Evolutionary conservation across 441 rosid genomes (phyloP).

Genomic region (Pelargonium citronellum): DNA sequence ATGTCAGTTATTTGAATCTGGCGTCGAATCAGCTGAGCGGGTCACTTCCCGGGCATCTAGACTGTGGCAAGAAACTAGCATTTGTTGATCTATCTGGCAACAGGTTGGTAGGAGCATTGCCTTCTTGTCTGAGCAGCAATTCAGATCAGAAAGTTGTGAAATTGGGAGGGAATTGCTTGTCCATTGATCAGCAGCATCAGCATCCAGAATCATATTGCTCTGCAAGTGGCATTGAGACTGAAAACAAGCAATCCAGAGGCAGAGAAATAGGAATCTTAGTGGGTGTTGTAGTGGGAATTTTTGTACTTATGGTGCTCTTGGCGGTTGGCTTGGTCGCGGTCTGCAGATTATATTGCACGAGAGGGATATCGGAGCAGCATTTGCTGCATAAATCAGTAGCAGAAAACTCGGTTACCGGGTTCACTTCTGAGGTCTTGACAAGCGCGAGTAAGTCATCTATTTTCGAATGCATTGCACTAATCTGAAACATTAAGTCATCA

Average conservation of each 20-base stretch:
- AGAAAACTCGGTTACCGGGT: conserved; percentile 35
- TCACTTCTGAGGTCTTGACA: conserved; percentile 48
- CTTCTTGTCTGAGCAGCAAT: conserved; percentile 42
- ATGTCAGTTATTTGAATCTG: conserved; percentile 50
- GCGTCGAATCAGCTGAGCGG: conserved; percentile 52
- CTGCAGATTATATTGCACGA: conserved; percentile 34
- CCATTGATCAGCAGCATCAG: conserved; percentile 38
- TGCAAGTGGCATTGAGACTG: conserved; percentile 17
- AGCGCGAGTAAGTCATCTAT: conserved; percentile 47
- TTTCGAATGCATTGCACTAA: not conserved
- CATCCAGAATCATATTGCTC: conserved; percentile 48
- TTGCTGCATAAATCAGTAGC: conserved; percentile 42
- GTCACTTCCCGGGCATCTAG: conserved; percentile 37
- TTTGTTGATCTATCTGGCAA: conserved; percentile 59
- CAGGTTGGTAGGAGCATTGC: conserved; percentile 51
- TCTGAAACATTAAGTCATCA: not conserved
- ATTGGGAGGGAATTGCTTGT: conserved; percentile 57
- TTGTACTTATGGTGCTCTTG: conserved; percentile 34
- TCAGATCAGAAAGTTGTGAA: conserved; percentile 28
- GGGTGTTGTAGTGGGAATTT: conserved; percentile 36
- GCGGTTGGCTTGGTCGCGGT: conserved; percentile 34
- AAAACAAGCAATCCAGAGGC: conserved; percentile 30
- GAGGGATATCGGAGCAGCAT: conserved; percentile 46
- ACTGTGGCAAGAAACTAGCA: conserved; percentile 48
- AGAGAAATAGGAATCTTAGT: conserved; percentile 37